Evolutionary conservation across 495 filamentous ascomycete genomes (phyloP).

Genomic region (Oidiodendron maius): DNA sequence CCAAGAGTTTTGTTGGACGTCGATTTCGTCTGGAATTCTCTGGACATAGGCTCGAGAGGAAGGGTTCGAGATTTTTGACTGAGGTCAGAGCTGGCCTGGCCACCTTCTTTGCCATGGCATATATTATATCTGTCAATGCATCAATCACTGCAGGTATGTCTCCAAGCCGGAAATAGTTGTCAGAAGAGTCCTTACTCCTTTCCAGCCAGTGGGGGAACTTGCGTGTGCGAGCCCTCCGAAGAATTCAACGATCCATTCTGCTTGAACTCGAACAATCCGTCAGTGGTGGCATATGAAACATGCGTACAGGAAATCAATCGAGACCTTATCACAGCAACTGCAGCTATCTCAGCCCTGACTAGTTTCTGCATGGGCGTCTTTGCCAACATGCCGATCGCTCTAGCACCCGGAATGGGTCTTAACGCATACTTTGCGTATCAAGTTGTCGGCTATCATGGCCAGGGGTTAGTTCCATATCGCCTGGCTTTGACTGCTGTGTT

Average conservation of each 20-base stretch:
- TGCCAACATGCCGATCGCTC: constrained; percentile 61
- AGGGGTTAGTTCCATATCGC: constrained; percentile 58
- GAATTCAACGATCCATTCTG: constrained; percentile 44
- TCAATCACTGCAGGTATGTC: constrained; percentile 53
- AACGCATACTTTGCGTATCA: constrained; percentile 84
- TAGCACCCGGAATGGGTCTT: constrained; percentile 78
- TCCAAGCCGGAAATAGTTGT: not conserved
- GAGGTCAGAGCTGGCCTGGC: constrained; percentile 74
- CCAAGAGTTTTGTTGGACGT: constrained; percentile 47
- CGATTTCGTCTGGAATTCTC: constrained; percentile 72
- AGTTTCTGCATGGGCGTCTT: constrained; percentile 73
- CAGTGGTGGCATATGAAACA: constrained; percentile 52
- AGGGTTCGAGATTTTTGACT: constrained; percentile 71
- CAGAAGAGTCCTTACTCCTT: constrained; percentile 7
- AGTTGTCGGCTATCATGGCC: constrained; percentile 69
- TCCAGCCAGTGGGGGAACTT: constrained; percentile 54
- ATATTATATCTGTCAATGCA: constrained; percentile 65
- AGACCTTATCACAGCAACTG: constrained; percentile 74
- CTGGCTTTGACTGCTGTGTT: constrained; percentile 77
- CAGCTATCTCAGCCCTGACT: constrained; percentile 65
- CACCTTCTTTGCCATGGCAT: constrained; percentile 86
- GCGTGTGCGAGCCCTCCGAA: constrained; percentile 53
- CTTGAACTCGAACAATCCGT: constrained; percentile 22
- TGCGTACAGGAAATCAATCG: constrained; percentile 63
- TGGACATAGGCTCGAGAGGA: constrained; percentile 64